These are phyloP conservation scores for Tricholoma flavovirens DNA, from an alignment of 768 basidiomycete genomes.

Conservation along the genomic window DNA sequence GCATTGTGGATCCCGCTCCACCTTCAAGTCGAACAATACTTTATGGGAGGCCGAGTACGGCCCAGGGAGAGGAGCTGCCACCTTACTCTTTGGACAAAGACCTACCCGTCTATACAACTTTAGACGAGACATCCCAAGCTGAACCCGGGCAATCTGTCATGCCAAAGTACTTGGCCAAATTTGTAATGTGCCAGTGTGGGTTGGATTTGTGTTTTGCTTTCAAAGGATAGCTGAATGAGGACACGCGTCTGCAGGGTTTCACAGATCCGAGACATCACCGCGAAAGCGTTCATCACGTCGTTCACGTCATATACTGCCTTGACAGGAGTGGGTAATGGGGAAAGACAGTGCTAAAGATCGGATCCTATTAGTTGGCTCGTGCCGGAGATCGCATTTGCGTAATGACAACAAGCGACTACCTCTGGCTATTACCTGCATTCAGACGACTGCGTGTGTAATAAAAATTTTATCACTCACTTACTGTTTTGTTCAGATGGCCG, in stretches of 20 bases:
- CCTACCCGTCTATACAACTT: neutral
- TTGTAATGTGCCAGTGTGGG: neutral
- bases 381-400: too few relatives aligned
- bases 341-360: neutral
- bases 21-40: neutral
- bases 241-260: neutral
- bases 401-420: too few relatives aligned
- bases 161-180: neutral
- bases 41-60: neutral
- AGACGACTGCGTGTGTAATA: too few relatives aligned
- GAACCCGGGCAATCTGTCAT: neutral
- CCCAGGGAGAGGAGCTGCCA: neutral
- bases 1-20: neutral
- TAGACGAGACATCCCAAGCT: neutral
- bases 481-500: too few relatives aligned
- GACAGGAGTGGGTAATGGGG: neutral
- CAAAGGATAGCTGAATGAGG: neutral
- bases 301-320: neutral
- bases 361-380: neutral
- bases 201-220: neutral
- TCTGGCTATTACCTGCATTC: too few relatives aligned
- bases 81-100: neutral
- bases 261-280: neutral
- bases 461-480: too few relatives aligned
- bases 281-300: neutral